phyloP scores from a whole-genome alignment of 2,329 filamentous ascomycete species.

The Paraphoma sp. region DNA sequence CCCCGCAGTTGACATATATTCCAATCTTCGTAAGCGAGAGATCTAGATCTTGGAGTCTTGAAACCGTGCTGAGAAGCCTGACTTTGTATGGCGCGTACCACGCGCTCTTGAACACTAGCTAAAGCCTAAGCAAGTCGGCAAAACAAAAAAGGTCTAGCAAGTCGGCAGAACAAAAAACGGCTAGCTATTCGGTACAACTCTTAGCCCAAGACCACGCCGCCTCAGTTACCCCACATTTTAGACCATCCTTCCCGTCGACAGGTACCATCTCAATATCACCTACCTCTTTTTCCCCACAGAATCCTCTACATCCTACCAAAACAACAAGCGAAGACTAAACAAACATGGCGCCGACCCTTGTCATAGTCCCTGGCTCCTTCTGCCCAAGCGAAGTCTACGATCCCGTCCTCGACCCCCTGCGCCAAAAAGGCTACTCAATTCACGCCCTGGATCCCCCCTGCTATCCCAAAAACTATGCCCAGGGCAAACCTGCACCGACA shows the following conservation, averaged over 20 bases:
- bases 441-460: slow-evolving; percentile 19
- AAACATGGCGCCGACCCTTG: slow-evolving; percentile 23
- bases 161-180: too few relatives aligned
- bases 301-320: not conserved
- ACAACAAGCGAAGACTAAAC: not conserved
- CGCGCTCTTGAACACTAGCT: too few relatives aligned
- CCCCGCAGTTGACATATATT: too few relatives aligned
- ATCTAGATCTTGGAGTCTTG: too few relatives aligned
- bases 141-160: too few relatives aligned
- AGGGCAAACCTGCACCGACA: slow-evolving; percentile 13
- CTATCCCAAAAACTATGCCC: slow-evolving; percentile 14
- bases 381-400: slow-evolving; percentile 18
- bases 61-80: too few relatives aligned
- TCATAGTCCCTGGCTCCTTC: slow-evolving; percentile 37
- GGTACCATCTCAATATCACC: too few relatives aligned
- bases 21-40: too few relatives aligned
- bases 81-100: too few relatives aligned
- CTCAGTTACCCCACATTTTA: not conserved
- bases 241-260: not conserved
- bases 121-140: too few relatives aligned
- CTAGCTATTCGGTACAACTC: too few relatives aligned
- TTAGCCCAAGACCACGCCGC: not conserved
- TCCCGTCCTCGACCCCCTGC: slow-evolving; percentile 11
- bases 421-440: slow-evolving; percentile 19
- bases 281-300: not conserved